Evolutionary conservation across 1,139 yeast genomes (phyloP).

Genomic region (Candida neerlandica): DNA sequence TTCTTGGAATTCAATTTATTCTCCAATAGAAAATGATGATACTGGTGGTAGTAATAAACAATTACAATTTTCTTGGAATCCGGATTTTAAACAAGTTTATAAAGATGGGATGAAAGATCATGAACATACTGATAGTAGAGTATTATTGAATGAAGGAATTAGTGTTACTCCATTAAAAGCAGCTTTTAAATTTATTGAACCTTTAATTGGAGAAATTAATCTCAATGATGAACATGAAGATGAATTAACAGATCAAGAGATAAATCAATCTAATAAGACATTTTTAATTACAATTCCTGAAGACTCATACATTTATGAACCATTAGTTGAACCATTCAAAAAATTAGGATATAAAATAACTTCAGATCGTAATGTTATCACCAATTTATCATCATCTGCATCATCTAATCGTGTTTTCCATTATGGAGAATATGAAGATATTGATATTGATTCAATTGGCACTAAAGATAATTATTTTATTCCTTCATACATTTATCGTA

Average conservation of each 20-base stretch:
- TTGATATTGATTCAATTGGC: constrained; percentile 66
- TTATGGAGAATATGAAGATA: constrained; percentile 87
- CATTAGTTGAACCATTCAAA: constrained; percentile 49
- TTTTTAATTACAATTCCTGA: constrained; percentile 37
- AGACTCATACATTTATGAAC: constrained; percentile 59
- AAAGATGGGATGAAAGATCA: constrained; percentile 55
- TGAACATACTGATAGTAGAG: constrained; percentile 60
- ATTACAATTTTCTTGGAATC: constrained; percentile 70
- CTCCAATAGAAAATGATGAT: constrained; percentile 23
- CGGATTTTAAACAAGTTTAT: constrained; percentile 74
- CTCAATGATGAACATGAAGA: constrained; percentile 27
- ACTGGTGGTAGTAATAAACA: too few relatives aligned
- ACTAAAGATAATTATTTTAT: constrained; percentile 54
- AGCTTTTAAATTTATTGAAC: constrained; percentile 58
- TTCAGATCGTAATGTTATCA: constrained; percentile 22
- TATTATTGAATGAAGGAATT: constrained; percentile 50
- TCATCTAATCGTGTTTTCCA: constrained; percentile 52
- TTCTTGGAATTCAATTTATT: constrained; percentile 68
- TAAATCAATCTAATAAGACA: constrained; percentile 6
- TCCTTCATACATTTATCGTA: constrained; percentile 82
- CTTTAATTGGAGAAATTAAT: constrained; percentile 58
- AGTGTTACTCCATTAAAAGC: constrained; percentile 89
- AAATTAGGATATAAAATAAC: constrained; percentile 32
- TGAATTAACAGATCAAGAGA: constrained; percentile 1
- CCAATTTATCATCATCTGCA: constrained; percentile 24